Evolutionary conservation across 2,329 filamentous ascomycete species (phyloP).

Genomic region (Neofusicoccum sp.): DNA sequence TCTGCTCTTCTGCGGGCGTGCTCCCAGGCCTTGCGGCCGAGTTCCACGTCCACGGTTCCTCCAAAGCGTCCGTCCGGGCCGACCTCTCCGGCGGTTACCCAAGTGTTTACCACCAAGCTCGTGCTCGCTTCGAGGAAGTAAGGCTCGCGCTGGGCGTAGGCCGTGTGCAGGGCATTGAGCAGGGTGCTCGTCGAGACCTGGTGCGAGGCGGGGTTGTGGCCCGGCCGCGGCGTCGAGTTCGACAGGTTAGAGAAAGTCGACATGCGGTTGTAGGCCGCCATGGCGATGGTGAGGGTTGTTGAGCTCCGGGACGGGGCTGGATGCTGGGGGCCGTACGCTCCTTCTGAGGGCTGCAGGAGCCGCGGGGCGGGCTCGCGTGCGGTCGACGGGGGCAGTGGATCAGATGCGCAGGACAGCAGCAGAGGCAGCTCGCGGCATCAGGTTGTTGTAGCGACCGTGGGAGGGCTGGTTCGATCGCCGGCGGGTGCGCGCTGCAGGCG

Average conservation of each 20-base stretch:
- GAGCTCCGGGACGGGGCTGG: background rate
- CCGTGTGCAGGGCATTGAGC: slow-evolving; percentile 86
- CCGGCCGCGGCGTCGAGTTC: slow-evolving; percentile 53
- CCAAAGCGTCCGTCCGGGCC: slow-evolving; percentile 68
- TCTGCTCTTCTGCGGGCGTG: slow-evolving; percentile 92
- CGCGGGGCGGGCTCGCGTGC: background rate
- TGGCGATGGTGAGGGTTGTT: slow-evolving; percentile 2
- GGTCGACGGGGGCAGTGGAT: background rate
- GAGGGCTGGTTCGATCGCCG: slow-evolving; percentile 5
- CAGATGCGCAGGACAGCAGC: background rate
- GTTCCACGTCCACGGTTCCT: slow-evolving; percentile 74
- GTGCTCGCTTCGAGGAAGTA: slow-evolving; percentile 86
- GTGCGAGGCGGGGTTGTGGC: slow-evolving; percentile 62
- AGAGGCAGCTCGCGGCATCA: background rate
- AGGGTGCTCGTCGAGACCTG: slow-evolving; percentile 92
- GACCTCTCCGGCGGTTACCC: slow-evolving; percentile 75
- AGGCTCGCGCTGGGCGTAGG: slow-evolving; percentile 78
- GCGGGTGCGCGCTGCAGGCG: background rate
- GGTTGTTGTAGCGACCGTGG: slow-evolving; percentile 12
- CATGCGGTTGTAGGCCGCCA: slow-evolving; percentile 56
- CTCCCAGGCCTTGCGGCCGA: slow-evolving; percentile 88
- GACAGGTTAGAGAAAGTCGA: slow-evolving; percentile 63
- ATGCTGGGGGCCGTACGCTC: background rate
- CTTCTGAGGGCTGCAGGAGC: background rate
- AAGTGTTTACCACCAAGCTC: slow-evolving; percentile 91